These are phyloP conservation scores for Metarhizium brunneum DNA, from an alignment of 2,329 filamentous ascomycete genomes.

Conservation along the genomic window DNA sequence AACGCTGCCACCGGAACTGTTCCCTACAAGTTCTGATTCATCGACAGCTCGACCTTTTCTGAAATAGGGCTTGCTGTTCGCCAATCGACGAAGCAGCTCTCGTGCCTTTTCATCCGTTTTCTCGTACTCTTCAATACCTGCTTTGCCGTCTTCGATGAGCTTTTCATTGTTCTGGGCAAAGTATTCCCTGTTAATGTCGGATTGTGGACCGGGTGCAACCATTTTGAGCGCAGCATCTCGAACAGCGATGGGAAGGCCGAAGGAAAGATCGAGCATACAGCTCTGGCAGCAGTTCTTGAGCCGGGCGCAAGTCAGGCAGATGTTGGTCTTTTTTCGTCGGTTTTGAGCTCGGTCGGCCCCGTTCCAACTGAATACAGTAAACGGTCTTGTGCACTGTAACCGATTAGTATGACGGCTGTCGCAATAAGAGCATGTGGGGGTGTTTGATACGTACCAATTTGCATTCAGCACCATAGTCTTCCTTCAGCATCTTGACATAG, in stretches of 20 bases:
- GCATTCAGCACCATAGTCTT: slow-evolving; percentile 85
- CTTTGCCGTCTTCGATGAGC: slow-evolving; percentile 85
- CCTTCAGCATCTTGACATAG: slow-evolving; percentile 98
- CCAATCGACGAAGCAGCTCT: slow-evolving; percentile 74
- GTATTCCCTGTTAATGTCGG: slow-evolving; percentile 91
- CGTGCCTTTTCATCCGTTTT: slow-evolving; percentile 96
- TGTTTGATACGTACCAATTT: slow-evolving; percentile 42
- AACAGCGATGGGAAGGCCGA: slow-evolving; percentile 88
- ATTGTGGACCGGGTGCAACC: slow-evolving; percentile 87
- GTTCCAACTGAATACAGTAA: slow-evolving; percentile 93
- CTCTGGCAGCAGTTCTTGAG: slow-evolving; percentile 98
- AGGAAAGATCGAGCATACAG: slow-evolving; percentile 96
- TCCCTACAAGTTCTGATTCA: slow-evolving; percentile 31
- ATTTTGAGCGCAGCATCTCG: slow-evolving; percentile 96
- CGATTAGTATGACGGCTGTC: slow-evolving; percentile 2
- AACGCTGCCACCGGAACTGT: slow-evolving; percentile 33
- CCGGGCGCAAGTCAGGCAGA: slow-evolving; percentile 92
- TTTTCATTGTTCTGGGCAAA: slow-evolving; percentile 97
- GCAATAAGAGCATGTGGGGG: neutral
- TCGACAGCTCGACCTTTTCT: slow-evolving; percentile 75
- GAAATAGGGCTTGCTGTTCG: slow-evolving; percentile 91
- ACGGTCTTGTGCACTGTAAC: slow-evolving; percentile 72
- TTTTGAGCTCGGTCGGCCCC: slow-evolving; percentile 73
- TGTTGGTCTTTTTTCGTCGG: slow-evolving; percentile 86
- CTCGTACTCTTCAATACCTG: slow-evolving; percentile 80